Base-by-base conservation (phyloP, 345 rosid species). In the Hibiscus trionum region DNA sequence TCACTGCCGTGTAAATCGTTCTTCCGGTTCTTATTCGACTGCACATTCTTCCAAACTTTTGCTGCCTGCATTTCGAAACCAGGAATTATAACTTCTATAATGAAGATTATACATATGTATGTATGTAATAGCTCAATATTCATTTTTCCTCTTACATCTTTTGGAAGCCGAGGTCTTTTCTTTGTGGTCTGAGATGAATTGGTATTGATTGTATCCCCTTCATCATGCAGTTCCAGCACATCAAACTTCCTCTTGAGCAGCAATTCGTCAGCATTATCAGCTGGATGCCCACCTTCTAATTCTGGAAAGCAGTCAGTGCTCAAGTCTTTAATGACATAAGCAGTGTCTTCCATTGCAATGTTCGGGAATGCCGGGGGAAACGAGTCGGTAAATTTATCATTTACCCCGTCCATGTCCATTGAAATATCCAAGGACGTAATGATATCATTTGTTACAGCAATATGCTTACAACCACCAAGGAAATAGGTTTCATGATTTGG, bases 181-280 rank as follows among this genome's bases (percentile, higher is more conserved):
- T 74, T 84, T 1, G 67, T 14, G 27, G 68, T 77, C 72, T 78
- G 69, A 6, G 81, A 47, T 52, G 76, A 63, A 71, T 74, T 76
- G 60, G 29, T 44, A 55, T 57, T 68, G 37, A 75, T 58, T 64
- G 70, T 61, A 53, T 7, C 69, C 74, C 59, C 44, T 16, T 60
- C 74, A 4, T 50, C 46, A 26, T 21, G 64, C 57, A 61, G 16
- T 69, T 75, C 78, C 37, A 75, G 68, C 55, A 8, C 52, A 4
- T 80, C 73, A 50, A 74, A 26, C 79, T 82, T 82, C 76, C 85
- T 77, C 77, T 84, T 84, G 37, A 71, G 82, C 68, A 75, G 79
- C 71, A 77, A 44, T 66, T 74, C 85, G 31, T 77, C 67, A 50
- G 71, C 68, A 73, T 33, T 53, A 27, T 46, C 70, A 24, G 68